Evolutionary conservation across 805 yeast species (phyloP), one percentile per base, ranked within the genome.

Genomic region (Candida railenensis): DNA sequence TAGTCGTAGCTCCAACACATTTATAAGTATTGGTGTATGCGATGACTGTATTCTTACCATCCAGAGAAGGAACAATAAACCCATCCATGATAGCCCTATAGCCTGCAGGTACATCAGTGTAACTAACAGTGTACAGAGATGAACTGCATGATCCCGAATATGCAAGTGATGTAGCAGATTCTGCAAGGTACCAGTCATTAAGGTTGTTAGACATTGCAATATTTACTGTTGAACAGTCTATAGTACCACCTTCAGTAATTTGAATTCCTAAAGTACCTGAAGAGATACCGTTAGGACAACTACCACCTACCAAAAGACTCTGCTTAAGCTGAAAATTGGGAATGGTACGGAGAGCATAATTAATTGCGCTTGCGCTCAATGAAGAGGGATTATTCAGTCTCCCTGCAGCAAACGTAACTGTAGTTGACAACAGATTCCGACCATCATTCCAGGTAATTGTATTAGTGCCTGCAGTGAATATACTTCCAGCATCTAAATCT

Each of bases 21-120:
- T 37, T 39, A 32, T 41, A 53, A 12, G 30, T 43, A 45, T 59
- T 53, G 3, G 47, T 51, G 42, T 50, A 51, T 12, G 19, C 16
- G 1, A 36, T 33, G n/a, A 11, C 3, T 16, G 33, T 37, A 30
- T 8, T n/a, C 3, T 12, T 21, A 21, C 18, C 15, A 4, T 12
- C 21, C 3, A 22, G 3, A 4, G 19, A 4, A n/a, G 42, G 42
- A 12, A 28, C 22, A 11, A 44, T 30, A 3, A 40, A n/a, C 12
- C 32, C 38, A 40, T 54, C 57, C 30, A 61, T 49, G 42, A 51
- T 61, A 5, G 62, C 60, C n/a, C 65, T 47, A 47, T 51, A 59
- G 1, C 68, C 69, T 2, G 65, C 62, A 4, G 68, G 67, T 21
- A 63, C 39, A 43, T 54, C 56, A 3, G 30, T 18, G 46, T 55